Evolutionary conservation across 768 basidiomycete species (phyloP).

Genomic region (Tulasnella sp.): DNA sequence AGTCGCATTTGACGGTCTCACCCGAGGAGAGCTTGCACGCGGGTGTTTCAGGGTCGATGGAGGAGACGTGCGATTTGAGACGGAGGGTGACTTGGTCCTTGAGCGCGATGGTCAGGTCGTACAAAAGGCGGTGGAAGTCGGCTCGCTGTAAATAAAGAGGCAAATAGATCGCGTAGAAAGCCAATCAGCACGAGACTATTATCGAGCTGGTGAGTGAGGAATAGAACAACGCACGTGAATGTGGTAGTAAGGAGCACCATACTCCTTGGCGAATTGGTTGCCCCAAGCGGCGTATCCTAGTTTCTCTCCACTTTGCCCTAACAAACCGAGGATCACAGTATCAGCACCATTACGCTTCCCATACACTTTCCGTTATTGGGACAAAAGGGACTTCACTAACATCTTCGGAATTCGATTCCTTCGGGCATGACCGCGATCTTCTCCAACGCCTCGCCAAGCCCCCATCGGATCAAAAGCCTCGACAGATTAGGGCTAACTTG

Average conservation of each 20-base stretch:
- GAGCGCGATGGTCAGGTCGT: constrained; percentile 45
- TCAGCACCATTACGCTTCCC: neutral
- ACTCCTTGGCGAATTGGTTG: constrained; percentile 50
- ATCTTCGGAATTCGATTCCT: constrained; percentile 50
- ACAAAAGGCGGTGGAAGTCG: constrained; percentile 55
- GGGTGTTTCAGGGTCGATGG: constrained; percentile 35
- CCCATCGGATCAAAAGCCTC: constrained; percentile 59
- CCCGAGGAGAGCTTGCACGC: constrained; percentile 36
- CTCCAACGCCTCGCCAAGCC: constrained; percentile 51
- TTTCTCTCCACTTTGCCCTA: constrained; percentile 52
- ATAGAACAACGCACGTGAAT: constrained; percentile 44
- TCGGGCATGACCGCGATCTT: constrained; percentile 49
- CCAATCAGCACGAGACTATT: no score
- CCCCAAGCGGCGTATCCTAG: constrained; percentile 54
- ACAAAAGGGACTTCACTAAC: constrained; percentile 28
- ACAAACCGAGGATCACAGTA: neutral
- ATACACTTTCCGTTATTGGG: neutral
- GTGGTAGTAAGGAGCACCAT: constrained; percentile 53
- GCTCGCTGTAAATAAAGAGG: constrained; percentile 44
- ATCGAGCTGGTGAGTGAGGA: neutral
- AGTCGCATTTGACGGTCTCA: constrained; percentile 36
- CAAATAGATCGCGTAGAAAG: no score
- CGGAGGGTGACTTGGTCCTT: constrained; percentile 34
- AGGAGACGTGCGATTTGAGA: constrained; percentile 34
- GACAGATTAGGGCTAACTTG: constrained; percentile 61